Evolutionary conservation across 2,329 filamentous ascomycete genomes (phyloP).

Genomic region (Hypomyces perniciosus): DNA sequence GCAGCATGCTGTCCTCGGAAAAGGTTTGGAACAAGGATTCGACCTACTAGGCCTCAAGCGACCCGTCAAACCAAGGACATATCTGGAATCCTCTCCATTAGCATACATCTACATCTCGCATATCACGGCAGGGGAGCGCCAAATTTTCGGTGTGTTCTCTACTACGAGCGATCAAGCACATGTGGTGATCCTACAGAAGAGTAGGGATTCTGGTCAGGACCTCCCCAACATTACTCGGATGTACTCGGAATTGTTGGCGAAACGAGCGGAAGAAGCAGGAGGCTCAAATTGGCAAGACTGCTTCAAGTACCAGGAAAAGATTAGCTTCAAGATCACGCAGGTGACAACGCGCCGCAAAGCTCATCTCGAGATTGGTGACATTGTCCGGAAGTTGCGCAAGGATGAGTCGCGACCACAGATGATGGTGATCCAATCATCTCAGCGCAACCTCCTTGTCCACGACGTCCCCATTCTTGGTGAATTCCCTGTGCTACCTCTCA

Average conservation of each 20-base stretch:
- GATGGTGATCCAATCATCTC: conserved; percentile 86
- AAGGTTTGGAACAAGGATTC: conserved; percentile 89
- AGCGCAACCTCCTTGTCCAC: conserved; percentile 71
- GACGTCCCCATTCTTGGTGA: conserved; percentile 80
- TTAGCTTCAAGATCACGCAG: conserved; percentile 80
- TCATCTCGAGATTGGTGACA: conserved; percentile 77
- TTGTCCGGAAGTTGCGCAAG: conserved; percentile 83
- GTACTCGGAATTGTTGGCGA: conserved; percentile 69
- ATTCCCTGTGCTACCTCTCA: conserved; percentile 75
- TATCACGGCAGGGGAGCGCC: conserved; percentile 80
- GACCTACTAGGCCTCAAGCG: conserved; percentile 72
- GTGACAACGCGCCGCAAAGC: conserved; percentile 88
- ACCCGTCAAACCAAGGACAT: conserved; percentile 57
- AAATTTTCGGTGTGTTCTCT: conserved; percentile 92
- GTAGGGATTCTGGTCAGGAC: conserved; percentile 69
- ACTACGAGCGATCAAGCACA: conserved; percentile 73
- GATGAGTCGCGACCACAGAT: conserved; percentile 77
- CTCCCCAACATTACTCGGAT: conserved; percentile 87
- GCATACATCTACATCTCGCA: conserved; percentile 92
- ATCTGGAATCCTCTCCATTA: conserved; percentile 68
- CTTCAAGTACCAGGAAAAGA: conserved; percentile 79
- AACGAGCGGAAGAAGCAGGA: conserved; percentile 58
- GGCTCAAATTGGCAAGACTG: conserved; percentile 71
- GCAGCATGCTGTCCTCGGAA: conserved; percentile 85
- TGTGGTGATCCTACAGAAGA: conserved; percentile 80